Percentiles rank a stretch among this genome's conserved stretches.
Conservation (phyloP, 495 filamentous ascomycete genomes). For the Cudoniella acicularis region DNA sequence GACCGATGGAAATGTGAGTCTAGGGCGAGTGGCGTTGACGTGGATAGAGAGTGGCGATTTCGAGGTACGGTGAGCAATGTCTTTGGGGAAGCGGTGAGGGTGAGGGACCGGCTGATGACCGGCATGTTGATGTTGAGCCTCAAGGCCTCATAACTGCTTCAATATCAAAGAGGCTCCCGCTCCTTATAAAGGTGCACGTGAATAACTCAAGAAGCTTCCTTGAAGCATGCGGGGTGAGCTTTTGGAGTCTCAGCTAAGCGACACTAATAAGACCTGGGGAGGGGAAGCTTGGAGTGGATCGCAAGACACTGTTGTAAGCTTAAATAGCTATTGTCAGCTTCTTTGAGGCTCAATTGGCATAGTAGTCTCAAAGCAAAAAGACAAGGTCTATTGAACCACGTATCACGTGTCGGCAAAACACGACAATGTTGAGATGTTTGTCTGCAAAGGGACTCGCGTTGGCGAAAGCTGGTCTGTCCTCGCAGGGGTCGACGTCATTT, state of each 20-base stretch:
- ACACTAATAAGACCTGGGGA: neutral
- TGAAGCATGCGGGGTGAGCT: neutral
- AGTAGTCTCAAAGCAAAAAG: too few species aligned
- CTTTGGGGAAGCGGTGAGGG: neutral
- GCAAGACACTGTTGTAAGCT: too few species aligned
- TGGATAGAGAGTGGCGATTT: constrained; percentile 9
- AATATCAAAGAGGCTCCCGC: neutral
- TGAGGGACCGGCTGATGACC: constrained; percentile 19
- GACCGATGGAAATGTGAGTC: constrained; percentile 56
- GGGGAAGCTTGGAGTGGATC: neutral
- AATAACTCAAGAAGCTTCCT: neutral
- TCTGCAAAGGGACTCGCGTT: neutral
- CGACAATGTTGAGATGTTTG: constrained; percentile 8
- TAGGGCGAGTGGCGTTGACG: constrained; percentile 4
- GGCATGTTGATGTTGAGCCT: constrained; percentile 14
- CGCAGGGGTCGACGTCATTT: constrained; percentile 20
- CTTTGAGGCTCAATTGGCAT: neutral
- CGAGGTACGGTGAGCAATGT: neutral
- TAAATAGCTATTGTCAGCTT: too few species aligned
- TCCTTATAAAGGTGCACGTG: neutral
- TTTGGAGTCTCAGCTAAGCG: neutral
- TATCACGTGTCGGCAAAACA: constrained; percentile 5
- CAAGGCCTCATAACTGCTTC: constrained; percentile 22
- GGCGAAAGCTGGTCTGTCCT: neutral
- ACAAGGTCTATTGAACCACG: too few species aligned